Evolutionary conservation across 2,329 filamentous ascomycete species (phyloP).

Genomic region (Fusarium solani-melongenae): DNA sequence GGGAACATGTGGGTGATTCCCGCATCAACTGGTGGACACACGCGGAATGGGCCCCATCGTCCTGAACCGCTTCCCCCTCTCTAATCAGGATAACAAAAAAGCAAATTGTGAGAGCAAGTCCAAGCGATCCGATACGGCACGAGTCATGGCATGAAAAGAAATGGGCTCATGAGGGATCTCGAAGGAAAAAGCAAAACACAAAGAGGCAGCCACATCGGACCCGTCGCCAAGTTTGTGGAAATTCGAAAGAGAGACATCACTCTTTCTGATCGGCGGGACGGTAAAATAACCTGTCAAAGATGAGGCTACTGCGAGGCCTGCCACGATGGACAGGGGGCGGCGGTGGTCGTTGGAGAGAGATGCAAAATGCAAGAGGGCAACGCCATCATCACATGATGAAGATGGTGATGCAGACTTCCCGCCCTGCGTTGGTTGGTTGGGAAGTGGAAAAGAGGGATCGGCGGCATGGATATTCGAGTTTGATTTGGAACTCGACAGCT

Average conservation of each 20-base stretch:
- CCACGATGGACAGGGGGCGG: neutral
- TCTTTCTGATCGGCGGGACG: neutral
- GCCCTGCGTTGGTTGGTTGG: neutral
- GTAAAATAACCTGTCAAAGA: neutral
- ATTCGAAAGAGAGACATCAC: neutral
- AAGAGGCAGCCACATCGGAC: neutral
- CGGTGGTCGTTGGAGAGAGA: neutral
- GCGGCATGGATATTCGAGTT: slow-evolving; percentile 20
- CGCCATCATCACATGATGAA: slow-evolving; percentile 3
- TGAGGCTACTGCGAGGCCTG: slow-evolving; percentile 14
- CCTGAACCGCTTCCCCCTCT: neutral
- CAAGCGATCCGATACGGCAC: neutral
- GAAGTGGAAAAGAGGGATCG: slow-evolving; percentile 14
- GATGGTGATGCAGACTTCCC: slow-evolving; percentile 7
- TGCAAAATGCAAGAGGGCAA: neutral
- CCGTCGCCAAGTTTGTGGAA: neutral
- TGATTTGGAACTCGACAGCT: neutral
- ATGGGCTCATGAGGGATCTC: neutral
- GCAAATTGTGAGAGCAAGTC: neutral
- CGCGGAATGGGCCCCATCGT: neutral
- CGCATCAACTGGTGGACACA: slow-evolving; percentile 1
- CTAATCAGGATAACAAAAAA: neutral
- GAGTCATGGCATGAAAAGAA: neutral
- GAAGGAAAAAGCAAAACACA: neutral
- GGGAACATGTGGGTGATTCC: neutral